These are phyloP conservation scores for Pisolithus sp. DNA, from an alignment of 768 basidiomycete genomes.

Conservation along the genomic window DNA sequence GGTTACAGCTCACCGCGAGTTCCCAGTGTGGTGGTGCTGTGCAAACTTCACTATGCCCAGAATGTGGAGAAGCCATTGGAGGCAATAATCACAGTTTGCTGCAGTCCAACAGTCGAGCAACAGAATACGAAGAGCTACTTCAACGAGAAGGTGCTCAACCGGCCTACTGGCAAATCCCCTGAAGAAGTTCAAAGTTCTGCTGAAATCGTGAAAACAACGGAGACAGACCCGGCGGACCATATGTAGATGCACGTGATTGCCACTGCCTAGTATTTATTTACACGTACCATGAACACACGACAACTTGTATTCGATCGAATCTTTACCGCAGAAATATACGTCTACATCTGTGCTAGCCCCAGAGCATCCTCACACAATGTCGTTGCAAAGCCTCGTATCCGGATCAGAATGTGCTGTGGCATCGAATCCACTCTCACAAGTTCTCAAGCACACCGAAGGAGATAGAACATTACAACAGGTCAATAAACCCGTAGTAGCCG, in stretches of 20 bases:
- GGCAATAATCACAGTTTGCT: constrained; percentile 39
- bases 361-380: constrained; percentile 38
- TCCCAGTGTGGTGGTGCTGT: constrained; percentile 55
- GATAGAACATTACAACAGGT: constrained; percentile 88
- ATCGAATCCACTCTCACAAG: constrained; percentile 81
- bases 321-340: too few species aligned
- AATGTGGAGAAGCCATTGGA: constrained; percentile 51
- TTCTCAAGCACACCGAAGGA: constrained; percentile 83
- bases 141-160: constrained; percentile 20
- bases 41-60: constrained; percentile 43
- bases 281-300: too few species aligned
- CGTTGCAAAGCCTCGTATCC: constrained; percentile 73
- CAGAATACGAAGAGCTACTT: constrained; percentile 43
- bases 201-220: background rate
- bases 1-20: constrained; percentile 1
- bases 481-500: constrained; percentile 13
- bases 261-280: background rate
- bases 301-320: too few species aligned
- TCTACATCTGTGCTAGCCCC: too few species aligned
- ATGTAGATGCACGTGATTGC: background rate
- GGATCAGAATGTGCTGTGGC: constrained; percentile 85
- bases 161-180: constrained; percentile 25
- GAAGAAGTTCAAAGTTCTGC: constrained; percentile 4
- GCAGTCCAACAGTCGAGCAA: constrained; percentile 36
- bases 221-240: background rate